These are phyloP conservation scores for Mortierella sp. DNA, from an alignment of 371 early-diverging fungal genomes.

Conservation along the genomic window DNA sequence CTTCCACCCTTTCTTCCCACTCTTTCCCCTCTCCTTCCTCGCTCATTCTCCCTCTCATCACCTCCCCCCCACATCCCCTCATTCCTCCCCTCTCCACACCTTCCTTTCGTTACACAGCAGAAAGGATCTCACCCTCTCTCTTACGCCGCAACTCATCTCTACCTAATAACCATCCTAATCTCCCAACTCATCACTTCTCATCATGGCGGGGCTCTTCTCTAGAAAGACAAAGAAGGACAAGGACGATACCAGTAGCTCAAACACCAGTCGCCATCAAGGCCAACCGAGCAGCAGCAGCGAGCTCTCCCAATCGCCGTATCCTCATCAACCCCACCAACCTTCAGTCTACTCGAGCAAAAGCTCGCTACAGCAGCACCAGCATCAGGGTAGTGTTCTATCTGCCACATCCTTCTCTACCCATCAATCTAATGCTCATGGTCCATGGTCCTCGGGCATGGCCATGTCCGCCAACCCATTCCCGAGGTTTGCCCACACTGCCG, in stretches of 20 bases:
- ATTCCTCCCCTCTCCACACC: not conserved
- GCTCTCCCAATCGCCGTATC: constrained; percentile 9
- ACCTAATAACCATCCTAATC: not conserved
- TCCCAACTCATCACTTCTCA: not conserved
- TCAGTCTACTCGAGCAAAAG: constrained; percentile 32
- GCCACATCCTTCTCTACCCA: constrained; percentile 34
- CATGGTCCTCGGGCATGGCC: constrained; percentile 28
- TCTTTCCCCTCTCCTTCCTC: too few relatives aligned
- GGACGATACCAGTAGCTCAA: constrained; percentile 22
- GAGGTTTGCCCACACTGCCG: constrained; percentile 68
- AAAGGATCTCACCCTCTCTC: constrained; percentile 2
- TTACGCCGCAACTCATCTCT: not conserved
- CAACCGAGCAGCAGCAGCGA: constrained; percentile 18
- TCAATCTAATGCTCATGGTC: constrained; percentile 22
- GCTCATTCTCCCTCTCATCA: not conserved
- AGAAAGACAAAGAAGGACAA: constrained; percentile 49
- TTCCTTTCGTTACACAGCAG: not conserved
- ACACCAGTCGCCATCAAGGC: constrained; percentile 25
- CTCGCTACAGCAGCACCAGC: constrained; percentile 20
- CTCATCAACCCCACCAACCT: constrained; percentile 18
- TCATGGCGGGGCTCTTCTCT: constrained; percentile 51
- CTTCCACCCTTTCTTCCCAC: too few relatives aligned
- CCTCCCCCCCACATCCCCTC: not conserved
- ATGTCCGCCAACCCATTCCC: constrained; percentile 59
- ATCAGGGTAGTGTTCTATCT: constrained; percentile 6